Conservation (phyloP, 2,329 filamentous ascomycete genomes). For the Kalaharituber pfeilii region DNA sequence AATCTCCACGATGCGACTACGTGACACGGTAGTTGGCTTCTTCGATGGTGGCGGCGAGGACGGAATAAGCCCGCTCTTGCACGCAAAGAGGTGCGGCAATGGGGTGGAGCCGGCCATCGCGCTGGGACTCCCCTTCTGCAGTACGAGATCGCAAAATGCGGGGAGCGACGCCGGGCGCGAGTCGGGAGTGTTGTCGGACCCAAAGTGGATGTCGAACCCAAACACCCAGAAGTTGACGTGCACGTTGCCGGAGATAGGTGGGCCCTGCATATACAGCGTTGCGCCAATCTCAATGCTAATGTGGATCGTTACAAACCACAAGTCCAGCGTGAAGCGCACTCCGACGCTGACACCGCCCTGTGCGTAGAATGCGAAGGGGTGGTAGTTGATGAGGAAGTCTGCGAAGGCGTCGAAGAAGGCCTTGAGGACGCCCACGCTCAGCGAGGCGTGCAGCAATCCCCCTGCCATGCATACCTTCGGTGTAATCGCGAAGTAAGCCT, state of each 20-base stretch:
- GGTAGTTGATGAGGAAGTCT: conserved; percentile 31
- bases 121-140: background rate
- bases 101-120: background rate
- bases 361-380: conserved; percentile 27
- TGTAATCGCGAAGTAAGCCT: conserved; percentile 34
- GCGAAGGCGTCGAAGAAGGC: conserved; percentile 30
- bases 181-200: no score
- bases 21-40: background rate
- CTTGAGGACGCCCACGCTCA: conserved; percentile 25
- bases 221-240: conserved; percentile 26
- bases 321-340: conserved; percentile 22
- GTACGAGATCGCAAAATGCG: background rate
- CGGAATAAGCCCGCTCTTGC: background rate
- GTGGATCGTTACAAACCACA: conserved; percentile 22
- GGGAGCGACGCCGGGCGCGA: no score
- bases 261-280: conserved; percentile 23
- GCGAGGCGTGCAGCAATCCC: conserved; percentile 24
- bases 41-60: no score
- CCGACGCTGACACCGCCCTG: conserved; percentile 24
- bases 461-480: conserved; percentile 32
- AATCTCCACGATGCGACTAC: background rate
- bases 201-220: conserved; percentile 23
- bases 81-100: conserved; percentile 1
- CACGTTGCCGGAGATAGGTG: conserved; percentile 23
- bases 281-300: conserved; percentile 24